Conservation (phyloP, 2,329 filamentous ascomycete genomes). For the Spiromastix sp. region DNA sequence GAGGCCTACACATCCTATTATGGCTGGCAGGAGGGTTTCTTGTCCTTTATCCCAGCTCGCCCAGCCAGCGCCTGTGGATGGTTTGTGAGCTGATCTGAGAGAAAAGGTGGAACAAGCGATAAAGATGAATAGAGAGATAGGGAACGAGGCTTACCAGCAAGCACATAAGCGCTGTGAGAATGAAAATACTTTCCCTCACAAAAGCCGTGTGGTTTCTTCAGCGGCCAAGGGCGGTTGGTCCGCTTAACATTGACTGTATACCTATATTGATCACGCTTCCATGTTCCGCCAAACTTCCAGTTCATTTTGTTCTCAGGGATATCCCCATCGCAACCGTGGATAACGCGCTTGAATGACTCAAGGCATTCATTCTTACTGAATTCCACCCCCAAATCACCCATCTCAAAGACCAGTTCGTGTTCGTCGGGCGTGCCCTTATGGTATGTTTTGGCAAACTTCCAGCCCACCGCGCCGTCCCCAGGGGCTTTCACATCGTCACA, state of each 20-base stretch:
- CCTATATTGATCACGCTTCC: slow-evolving; percentile 16
- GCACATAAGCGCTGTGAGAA: slow-evolving; percentile 12
- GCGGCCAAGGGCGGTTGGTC: slow-evolving; percentile 17
- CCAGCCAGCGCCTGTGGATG: slow-evolving; percentile 14
- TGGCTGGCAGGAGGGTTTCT: slow-evolving; percentile 13
- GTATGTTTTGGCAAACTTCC: slow-evolving; percentile 15
- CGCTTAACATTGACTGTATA: slow-evolving; percentile 15
- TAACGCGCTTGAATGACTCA: slow-evolving; percentile 12
- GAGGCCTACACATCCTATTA: slow-evolving; percentile 13
- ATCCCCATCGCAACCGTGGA: slow-evolving; percentile 21
- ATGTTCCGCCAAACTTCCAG: slow-evolving; percentile 21
- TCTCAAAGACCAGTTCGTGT: slow-evolving; percentile 12
- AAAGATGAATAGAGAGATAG: neutral
- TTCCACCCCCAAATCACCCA: slow-evolving; percentile 5
- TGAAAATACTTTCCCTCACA: slow-evolving; percentile 16
- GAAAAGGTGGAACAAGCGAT: neutral
- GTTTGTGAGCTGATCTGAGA: neutral
- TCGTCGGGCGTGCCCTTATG: slow-evolving; percentile 20
- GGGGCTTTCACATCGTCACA: slow-evolving; percentile 16
- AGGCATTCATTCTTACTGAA: slow-evolving; percentile 11
- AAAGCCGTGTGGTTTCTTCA: slow-evolving; percentile 12
- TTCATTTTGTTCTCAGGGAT: slow-evolving; percentile 20
- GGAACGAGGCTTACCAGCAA: slow-evolving; percentile 8
- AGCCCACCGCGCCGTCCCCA: slow-evolving; percentile 10
- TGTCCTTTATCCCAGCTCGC: slow-evolving; percentile 17